Evolutionary conservation across 768 basidiomycete genomes (phyloP), one percentile per base, ranked within the genome.

Genomic region (Phanerodontia chrysosporium): DNA sequence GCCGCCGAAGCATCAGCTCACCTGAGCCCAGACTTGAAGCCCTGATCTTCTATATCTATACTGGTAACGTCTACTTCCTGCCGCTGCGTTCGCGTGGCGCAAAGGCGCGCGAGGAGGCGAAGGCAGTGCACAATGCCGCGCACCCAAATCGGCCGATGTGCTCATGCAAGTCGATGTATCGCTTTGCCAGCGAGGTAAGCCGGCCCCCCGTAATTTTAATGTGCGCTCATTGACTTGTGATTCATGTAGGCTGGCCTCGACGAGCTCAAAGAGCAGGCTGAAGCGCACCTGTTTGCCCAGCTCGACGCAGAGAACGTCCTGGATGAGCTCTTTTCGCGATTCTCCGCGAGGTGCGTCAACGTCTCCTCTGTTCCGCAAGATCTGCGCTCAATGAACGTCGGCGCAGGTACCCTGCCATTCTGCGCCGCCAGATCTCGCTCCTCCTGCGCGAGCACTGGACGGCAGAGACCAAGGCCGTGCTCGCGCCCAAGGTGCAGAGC

Each of bases 91-190:
- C 55, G 16, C 12, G 44, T 10, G 59, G 55, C 14, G 14, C 30
- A 13, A 58, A 21, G 16, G 49, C 14, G n/a, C 29, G 36, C 7
- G n/a, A 36, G 16, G 30, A 25, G 24, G 49, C 28, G 14, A 21
- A 14, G 29, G 54, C 36, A 3, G 13, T 24, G 10, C 35, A 35
- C 14, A 4, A n/a, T 4, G 22, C 16, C 1, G 1, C 9, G 30
- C 35, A 28, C n/a, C 39, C 12, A 9, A 28, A 25, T 6, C 22
- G 18, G 14, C 39, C 48, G 16, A 18, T 35, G 14, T 42, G 44
- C 29, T 61, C 59, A 24, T 44, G 55, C 12, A 57, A 61, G 27
- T 61, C 59, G 10, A 51, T 61, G 2, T 57, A 61, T 51, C 45
- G 55, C 6, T 32, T 60, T n/a, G 55, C 55, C n/a, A 55, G 57